A percentile compares a stretch with the other conserved stretches of the same genome.
Evolutionary conservation across 441 rosid genomes (phyloP).

Genomic region (Adansonia grandidieri): DNA sequence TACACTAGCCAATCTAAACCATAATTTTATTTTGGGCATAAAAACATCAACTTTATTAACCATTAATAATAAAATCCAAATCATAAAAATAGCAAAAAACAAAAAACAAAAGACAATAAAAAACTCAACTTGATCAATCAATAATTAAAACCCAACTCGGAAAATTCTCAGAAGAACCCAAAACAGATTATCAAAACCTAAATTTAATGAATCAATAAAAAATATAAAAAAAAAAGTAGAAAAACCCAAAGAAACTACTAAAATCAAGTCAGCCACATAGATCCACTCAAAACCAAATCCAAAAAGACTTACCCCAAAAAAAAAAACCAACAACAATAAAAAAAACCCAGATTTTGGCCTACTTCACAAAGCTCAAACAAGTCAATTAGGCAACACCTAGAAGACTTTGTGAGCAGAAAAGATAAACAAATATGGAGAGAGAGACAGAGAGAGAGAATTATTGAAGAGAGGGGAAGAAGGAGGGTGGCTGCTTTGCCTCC

Average conservation of each 20-base stretch:
- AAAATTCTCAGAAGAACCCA: neutral
- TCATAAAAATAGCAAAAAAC: neutral
- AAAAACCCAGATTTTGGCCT: neutral
- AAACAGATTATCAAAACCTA: neutral
- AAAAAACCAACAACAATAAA: neutral
- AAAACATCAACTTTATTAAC: neutral
- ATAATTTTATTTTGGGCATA: no score
- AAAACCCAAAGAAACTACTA: neutral
- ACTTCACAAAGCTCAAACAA: constrained; percentile 7
- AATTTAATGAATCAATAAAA: neutral
- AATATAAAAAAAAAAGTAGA: neutral
- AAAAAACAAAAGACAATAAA: neutral
- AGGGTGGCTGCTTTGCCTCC: constrained; percentile 8
- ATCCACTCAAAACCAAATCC: constrained; percentile 11
- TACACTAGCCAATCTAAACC: neutral
- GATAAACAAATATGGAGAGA: neutral
- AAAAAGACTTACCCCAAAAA: constrained; percentile 21
- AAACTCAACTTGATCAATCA: neutral
- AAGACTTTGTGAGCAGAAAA: neutral
- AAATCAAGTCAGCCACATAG: neutral
- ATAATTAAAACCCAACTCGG: constrained; percentile 16
- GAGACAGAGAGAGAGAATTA: neutral
- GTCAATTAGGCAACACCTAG: constrained; percentile 10
- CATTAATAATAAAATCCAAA: neutral
- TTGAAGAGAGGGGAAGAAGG: no score